Conservation (phyloP, 495 filamentous ascomycete species). For the Annulohypoxylon stygium region DNA sequence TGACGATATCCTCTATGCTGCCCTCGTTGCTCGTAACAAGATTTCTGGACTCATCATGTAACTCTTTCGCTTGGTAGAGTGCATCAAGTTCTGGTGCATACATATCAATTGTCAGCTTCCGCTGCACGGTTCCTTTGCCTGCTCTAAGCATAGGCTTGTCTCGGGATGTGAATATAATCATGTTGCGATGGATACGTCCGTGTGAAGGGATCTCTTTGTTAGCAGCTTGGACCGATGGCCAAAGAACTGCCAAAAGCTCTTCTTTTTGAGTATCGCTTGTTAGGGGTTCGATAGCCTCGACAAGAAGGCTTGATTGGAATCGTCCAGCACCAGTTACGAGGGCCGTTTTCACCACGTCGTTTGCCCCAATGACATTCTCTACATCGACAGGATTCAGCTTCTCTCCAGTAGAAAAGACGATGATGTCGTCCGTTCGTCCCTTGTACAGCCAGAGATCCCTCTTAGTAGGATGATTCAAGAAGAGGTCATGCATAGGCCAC, state of each 20-base stretch:
- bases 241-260: background rate
- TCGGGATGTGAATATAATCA: background rate
- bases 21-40: background rate
- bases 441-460: background rate
- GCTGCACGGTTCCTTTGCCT: constrained; percentile 1
- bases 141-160: constrained; percentile 1
- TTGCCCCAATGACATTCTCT: background rate
- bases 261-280: background rate
- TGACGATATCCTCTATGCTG: background rate
- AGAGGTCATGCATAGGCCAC: background rate
- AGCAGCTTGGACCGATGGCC: background rate
- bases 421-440: background rate
- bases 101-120: background rate
- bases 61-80: background rate
- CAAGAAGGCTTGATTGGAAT: background rate
- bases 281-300: background rate
- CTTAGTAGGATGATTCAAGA: background rate
- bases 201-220: background rate
- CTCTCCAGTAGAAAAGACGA: constrained; percentile 5
- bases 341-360: background rate
- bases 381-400: background rate
- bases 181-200: background rate
- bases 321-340: background rate
- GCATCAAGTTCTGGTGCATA: background rate
- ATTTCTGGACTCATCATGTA: background rate